Evolutionary conservation across 768 basidiomycete genomes (phyloP), one percentile per base, ranked within the genome.

Genomic region (Lentinula detonsa): DNA sequence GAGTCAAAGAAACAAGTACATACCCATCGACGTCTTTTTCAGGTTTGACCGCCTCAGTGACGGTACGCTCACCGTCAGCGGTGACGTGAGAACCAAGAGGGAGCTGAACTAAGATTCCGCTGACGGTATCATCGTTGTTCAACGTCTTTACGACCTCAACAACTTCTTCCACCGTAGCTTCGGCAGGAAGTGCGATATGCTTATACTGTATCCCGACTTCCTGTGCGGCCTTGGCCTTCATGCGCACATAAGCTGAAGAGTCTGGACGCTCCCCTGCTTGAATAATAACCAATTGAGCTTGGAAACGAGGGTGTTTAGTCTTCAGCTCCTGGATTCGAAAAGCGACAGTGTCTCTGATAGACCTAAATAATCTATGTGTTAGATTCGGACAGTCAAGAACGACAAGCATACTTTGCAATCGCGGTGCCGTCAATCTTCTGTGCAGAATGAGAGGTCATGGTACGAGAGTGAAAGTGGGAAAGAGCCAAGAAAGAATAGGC

Each of bases 21-120:
- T 67, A 95, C 93, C 95, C 97, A 73, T 99, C 97, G 62, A 99
- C 90, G 67, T 99, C 97, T 76, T 99, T 99, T 72, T 88, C 84
- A 16, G 94, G 93, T 62, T 86, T 90, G 62, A 99, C 86, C 10
- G 93, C 88, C 73, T 98, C 96, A n/a, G 95, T 98, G 57, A 99
- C 90, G 28, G 81, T 81, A 57, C 94, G 88, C 72, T 97, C 95
- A 23, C 86, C 93, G 35, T 90, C 91, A 6, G 88, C 71, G 37
- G 80, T 82, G 62, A 98, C 84, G 63, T 95, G 91, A 31, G 87
- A 81, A 10, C 91, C 90, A 1, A 99, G 85, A 23, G 97, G 97
- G 11, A 98, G 86, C 74, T 99, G 97, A 2, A 99, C 97, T 53
- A 99, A 82, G 53, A 99, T 87, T 37, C 95, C 97, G 67, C 86